Conservation (phyloP, 371 early-diverging fungal genomes). For the Syncephalastrum racemosum region DNA sequence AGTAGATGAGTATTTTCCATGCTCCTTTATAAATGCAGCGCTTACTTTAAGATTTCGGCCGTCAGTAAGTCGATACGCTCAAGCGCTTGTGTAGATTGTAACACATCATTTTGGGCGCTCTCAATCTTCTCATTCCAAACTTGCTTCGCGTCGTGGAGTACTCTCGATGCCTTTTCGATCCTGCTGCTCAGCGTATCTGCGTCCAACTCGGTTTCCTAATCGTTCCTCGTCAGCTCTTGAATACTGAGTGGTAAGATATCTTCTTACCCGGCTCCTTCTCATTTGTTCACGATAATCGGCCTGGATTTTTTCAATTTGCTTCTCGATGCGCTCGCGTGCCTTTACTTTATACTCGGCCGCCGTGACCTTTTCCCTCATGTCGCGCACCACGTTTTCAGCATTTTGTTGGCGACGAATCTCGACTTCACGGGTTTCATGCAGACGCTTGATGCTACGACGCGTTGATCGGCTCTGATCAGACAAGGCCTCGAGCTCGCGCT, state of each 20-base stretch:
- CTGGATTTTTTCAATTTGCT: constrained; percentile 23
- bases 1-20: background rate
- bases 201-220: constrained; percentile 21
- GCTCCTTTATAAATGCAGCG: background rate
- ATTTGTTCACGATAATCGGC: constrained; percentile 16
- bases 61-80: constrained; percentile 43
- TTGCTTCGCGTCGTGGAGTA: constrained; percentile 23
- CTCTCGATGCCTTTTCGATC: constrained; percentile 28
- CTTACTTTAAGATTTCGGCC: constrained; percentile 39
- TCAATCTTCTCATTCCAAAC: constrained; percentile 29
- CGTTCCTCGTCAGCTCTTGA: background rate
- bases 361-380: constrained; percentile 38
- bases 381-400: constrained; percentile 50
- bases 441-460: constrained; percentile 54
- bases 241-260: background rate
- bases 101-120: constrained; percentile 25
- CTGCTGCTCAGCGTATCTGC: constrained; percentile 21
- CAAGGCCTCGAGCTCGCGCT: constrained; percentile 56
- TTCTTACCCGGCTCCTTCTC: background rate
- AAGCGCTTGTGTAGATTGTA: constrained; percentile 33
- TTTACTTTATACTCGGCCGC: constrained; percentile 28
- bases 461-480: constrained; percentile 35
- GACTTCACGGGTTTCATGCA: constrained; percentile 44
- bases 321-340: constrained; percentile 30
- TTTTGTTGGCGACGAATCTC: constrained; percentile 43